A percentile compares a stretch with the other conserved stretches of the same genome.
phyloP scores from a whole-genome alignment of 2,329 filamentous ascomycete genomes.

The Pleomassaria siparia region DNA sequence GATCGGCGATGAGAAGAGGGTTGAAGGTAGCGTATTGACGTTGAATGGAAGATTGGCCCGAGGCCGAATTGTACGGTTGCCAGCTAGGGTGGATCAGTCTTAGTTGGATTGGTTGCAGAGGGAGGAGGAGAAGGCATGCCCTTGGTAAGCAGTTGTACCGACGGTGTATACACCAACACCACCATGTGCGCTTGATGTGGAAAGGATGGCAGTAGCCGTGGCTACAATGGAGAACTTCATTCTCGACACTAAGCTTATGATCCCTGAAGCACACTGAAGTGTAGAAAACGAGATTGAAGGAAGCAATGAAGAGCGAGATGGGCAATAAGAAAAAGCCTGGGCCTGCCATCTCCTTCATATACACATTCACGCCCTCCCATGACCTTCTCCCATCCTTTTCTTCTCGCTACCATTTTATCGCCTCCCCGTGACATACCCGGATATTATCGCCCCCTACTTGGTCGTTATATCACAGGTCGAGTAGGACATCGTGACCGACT shows the following conservation, averaged over 20 bases:
- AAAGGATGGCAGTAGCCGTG: constrained; percentile 23
- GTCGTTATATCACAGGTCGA: not conserved
- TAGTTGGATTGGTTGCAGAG: not conserved
- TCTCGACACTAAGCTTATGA: constrained; percentile 1
- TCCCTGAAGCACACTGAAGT: constrained; percentile 5
- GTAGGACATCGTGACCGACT: constrained; percentile 1
- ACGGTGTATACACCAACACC: constrained; percentile 31
- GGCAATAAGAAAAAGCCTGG: constrained; percentile 4
- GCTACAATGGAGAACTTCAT: constrained; percentile 27
- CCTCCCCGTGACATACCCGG: constrained; percentile 7
- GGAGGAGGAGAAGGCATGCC: constrained; percentile 14
- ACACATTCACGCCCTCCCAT: constrained; percentile 1
- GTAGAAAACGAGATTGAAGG: constrained; percentile 1
- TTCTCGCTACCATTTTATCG: constrained; percentile 5
- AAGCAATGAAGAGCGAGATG: constrained; percentile 1
- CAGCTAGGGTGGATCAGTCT: constrained; percentile 17
- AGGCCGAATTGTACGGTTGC: constrained; percentile 30
- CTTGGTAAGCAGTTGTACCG: constrained; percentile 23
- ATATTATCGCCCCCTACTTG: constrained; percentile 4
- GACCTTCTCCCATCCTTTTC: too few species aligned
- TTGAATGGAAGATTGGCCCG: constrained; percentile 30
- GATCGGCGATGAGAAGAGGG: constrained; percentile 28
- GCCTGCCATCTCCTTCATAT: constrained; percentile 7
- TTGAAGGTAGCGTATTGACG: constrained; percentile 32
- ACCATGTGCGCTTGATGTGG: constrained; percentile 26